phyloP scores from a whole-genome alignment of 441 rosid genomes.

The Pelargonium australe region DNA sequence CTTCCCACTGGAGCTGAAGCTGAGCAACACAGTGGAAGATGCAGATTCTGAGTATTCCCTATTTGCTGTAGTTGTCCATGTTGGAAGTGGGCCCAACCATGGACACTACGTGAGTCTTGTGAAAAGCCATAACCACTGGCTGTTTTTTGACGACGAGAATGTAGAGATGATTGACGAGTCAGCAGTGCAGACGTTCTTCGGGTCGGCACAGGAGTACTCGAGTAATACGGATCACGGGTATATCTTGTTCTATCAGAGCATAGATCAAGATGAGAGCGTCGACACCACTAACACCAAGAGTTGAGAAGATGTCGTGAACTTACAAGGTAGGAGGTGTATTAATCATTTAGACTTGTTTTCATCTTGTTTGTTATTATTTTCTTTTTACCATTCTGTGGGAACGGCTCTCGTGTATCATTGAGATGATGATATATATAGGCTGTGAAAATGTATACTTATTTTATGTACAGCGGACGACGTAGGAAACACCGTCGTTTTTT shows the following conservation, averaged over 20 bases:
- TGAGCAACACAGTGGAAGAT: conserved; percentile 81
- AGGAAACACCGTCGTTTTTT: conserved; percentile 39
- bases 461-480: conserved; percentile 55
- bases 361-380: conserved; percentile 21
- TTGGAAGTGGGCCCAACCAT: conserved; percentile 91
- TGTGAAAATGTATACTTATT: conserved; percentile 45
- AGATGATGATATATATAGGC: conserved; percentile 25
- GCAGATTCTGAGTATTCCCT: conserved; percentile 79
- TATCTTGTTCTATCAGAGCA: conserved; percentile 80
- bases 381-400: conserved; percentile 28
- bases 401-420: conserved; percentile 27
- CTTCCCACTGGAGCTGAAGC: conserved; percentile 81
- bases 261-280: conserved; percentile 39
- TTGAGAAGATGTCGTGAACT: conserved; percentile 31
- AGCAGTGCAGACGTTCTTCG: conserved; percentile 85
- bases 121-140: conserved; percentile 85
- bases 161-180: conserved; percentile 91
- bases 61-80: conserved; percentile 91
- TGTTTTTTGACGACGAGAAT: conserved; percentile 83
- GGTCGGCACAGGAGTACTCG: conserved; percentile 80
- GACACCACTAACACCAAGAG: conserved; percentile 40
- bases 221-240: conserved; percentile 88
- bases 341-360: conserved; percentile 26
- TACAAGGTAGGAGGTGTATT: conserved; percentile 34
- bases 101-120: conserved; percentile 94